phyloP scores from a whole-genome alignment of 805 yeast species.

The Schwanniomyces polymorphus region DNA sequence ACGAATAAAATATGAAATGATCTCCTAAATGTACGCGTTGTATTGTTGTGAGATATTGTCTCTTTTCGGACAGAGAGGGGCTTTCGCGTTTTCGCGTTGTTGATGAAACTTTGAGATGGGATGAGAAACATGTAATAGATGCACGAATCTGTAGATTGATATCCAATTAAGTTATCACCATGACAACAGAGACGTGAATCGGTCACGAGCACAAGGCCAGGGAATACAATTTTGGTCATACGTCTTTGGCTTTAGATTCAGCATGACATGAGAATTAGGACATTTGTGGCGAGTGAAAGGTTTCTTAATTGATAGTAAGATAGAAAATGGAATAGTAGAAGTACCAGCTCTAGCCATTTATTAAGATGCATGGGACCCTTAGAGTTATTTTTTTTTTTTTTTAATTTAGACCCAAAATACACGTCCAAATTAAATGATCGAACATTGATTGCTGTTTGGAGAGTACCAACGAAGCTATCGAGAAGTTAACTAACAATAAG shows the following conservation, averaged over 20 bases:
- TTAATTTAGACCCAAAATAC: no score
- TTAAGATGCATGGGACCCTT: no score
- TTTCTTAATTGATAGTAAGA: no score
- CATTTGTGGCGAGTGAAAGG: background rate
- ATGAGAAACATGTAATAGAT: background rate
- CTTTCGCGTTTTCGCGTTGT: conserved; percentile 10
- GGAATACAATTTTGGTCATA: background rate
- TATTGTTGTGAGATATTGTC: conserved; percentile 1
- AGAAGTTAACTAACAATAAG: no score
- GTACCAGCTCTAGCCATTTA: no score
- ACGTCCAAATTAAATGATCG: no score
- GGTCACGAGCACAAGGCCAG: background rate
- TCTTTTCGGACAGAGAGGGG: background rate
- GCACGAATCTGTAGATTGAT: background rate
- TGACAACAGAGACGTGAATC: background rate
- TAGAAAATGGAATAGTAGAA: background rate
- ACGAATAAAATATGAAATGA: conserved; percentile 1
- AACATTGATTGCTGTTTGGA: no score
- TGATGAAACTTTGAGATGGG: background rate
- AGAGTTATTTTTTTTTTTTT: no score
- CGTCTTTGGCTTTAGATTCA: background rate
- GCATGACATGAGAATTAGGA: background rate
- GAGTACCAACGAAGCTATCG: no score
- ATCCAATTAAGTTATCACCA: background rate
- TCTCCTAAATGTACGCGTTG: conserved; percentile 2